These are phyloP conservation scores for Acanthochlamys bracteata DNA, from an alignment of 106 monocot genomes.

Conservation along the genomic window DNA sequence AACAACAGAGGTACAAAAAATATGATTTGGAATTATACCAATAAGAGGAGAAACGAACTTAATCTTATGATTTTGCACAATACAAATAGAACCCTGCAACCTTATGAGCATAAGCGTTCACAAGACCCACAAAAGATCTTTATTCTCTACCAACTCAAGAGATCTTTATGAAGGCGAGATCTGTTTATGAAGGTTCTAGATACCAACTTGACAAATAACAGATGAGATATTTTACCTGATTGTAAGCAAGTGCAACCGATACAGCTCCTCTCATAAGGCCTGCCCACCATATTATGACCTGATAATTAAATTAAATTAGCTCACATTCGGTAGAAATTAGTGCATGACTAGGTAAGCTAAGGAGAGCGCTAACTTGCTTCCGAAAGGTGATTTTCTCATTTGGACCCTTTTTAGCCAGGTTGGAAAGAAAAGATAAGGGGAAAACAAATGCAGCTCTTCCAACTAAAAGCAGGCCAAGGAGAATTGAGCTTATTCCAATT, in stretches of 20 bases:
- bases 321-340: not conserved
- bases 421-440: slow-evolving; percentile 91
- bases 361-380: slow-evolving; percentile 54
- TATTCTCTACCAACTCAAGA: not conserved
- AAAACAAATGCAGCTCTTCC: slow-evolving; percentile 98
- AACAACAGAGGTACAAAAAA: too few species aligned
- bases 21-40: too few species aligned
- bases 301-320: slow-evolving; percentile 14
- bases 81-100: too few species aligned
- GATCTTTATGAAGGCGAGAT: too few species aligned
- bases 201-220: not conserved
- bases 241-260: slow-evolving; percentile 99
- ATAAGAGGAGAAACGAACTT: too few species aligned
- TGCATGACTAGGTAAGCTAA: not conserved
- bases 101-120: too few species aligned
- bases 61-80: too few species aligned
- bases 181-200: not conserved
- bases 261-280: slow-evolving; percentile 99
- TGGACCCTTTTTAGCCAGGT: slow-evolving; percentile 52
- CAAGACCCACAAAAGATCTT: too few species aligned
- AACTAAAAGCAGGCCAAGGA: slow-evolving; percentile 58
- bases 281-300: slow-evolving; percentile 99
- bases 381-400: slow-evolving; percentile 55
- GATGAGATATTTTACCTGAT: slow-evolving; percentile 46
- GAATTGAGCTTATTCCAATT: slow-evolving; percentile 72